phyloP scores from a whole-genome alignment of 257 asterid genomes.

The Apocynum venetum region DNA sequence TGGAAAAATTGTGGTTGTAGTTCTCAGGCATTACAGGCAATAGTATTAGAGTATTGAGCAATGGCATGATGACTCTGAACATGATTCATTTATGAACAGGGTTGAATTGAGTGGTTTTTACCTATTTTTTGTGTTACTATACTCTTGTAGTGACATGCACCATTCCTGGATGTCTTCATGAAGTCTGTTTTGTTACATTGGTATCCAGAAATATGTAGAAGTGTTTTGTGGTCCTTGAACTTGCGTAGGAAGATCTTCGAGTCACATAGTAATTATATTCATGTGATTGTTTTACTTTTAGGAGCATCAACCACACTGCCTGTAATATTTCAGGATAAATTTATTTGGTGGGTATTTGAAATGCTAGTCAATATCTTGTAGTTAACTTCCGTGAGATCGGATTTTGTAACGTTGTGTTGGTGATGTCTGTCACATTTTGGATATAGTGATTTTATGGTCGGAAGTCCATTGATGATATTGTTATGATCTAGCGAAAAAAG shows the following conservation, averaged over 20 bases:
- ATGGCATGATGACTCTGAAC: neutral
- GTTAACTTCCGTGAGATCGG: neutral
- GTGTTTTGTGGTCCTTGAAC: neutral
- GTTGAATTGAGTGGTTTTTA: neutral
- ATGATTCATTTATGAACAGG: neutral
- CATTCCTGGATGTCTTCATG: neutral
- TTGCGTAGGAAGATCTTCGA: neutral
- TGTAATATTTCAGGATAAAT: neutral
- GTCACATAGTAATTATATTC: neutral
- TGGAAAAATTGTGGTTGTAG: neutral
- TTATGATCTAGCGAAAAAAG: conserved; percentile 5
- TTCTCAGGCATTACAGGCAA: neutral
- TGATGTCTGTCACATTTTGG: neutral
- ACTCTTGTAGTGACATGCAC: neutral
- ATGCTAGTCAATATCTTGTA: neutral
- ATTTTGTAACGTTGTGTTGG: neutral
- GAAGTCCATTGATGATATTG: neutral
- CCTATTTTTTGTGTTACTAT: neutral
- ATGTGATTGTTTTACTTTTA: neutral
- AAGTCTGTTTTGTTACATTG: neutral
- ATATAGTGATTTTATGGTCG: neutral
- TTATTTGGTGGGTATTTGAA: neutral
- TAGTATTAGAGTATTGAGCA: neutral
- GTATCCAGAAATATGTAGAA: neutral
- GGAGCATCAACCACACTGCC: neutral